Percentiles rank a stretch among this genome's conserved stretches.
Conservation (phyloP, 2,329 filamentous ascomycete genomes). For the Phaeosphaeria sp. region DNA sequence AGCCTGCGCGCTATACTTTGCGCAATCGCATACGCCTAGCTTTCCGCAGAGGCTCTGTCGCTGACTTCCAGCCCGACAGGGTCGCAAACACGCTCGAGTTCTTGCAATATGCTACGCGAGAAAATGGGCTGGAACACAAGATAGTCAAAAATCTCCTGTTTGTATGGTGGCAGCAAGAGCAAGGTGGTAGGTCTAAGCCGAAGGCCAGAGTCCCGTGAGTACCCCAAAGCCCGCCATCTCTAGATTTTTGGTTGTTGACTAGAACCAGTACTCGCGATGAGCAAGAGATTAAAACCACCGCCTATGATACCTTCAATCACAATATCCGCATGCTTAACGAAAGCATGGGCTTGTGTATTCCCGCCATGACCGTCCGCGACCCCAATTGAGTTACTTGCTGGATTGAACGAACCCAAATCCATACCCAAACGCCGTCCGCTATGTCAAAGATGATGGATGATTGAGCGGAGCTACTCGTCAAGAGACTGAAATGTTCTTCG, state of each 20-base stretch:
- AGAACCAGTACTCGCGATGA: conserved; percentile 32
- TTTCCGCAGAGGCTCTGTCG: conserved; percentile 44
- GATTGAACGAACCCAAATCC: conserved; percentile 1
- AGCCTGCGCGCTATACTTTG: conserved; percentile 69
- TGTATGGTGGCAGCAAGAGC: conserved; percentile 54
- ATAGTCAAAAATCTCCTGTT: conserved; percentile 73
- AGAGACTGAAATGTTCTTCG: neutral
- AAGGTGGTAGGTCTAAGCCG: conserved; percentile 37
- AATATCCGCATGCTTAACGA: conserved; percentile 77
- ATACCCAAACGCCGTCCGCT: conserved; percentile 14
- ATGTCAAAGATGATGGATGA: neutral
- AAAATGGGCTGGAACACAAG: conserved; percentile 73
- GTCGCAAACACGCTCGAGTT: conserved; percentile 74
- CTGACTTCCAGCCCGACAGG: conserved; percentile 49
- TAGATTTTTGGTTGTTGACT: conserved; percentile 3
- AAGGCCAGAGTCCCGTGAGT: conserved; percentile 29
- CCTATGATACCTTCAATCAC: conserved; percentile 70
- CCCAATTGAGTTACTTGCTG: conserved; percentile 20
- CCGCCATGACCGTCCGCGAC: conserved; percentile 39
- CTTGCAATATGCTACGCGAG: conserved; percentile 67
- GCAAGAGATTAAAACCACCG: conserved; percentile 41
- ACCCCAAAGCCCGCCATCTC: neutral
- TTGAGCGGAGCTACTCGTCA: neutral
- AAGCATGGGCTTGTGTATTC: conserved; percentile 69
- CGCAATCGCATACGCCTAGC: conserved; percentile 58